Evolutionary conservation across 176 grass and related monocot species (phyloP), one percentile per base, ranked within the genome.

Genomic region (Metroxylon sagu): DNA sequence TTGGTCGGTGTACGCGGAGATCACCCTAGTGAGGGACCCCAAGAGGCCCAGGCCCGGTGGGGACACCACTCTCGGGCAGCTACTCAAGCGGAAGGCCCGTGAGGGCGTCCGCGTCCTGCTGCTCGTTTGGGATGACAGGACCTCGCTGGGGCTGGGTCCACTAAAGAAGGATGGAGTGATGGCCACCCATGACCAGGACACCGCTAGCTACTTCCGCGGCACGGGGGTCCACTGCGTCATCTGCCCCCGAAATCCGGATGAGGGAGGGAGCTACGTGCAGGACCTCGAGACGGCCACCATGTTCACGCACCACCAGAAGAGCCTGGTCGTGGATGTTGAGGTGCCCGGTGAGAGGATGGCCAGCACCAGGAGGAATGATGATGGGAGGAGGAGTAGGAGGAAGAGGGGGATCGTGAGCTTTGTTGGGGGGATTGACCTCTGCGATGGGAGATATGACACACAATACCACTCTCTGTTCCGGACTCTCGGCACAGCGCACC

Each of bases 291-390:
- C 80, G 23, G 72, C 68, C 62, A 66, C 86, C 69, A 85, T 90
- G 92, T 96, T 96, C 78, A 90, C 92, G 26, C 92, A 96, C 72
- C 92, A 96, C 52, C 87, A 96, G 56, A 96, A 96, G 71, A 82
- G 80, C 43, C 60, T 96, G 23, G 53, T 96, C 49, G 78, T 77
- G 2, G 92, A 96, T 59, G 25, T 25, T 26, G 73, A 73, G 55
- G 65, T 60, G 62, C 61, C 5, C 19, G 26, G 28, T 0, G 53
- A 18, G 72, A 65, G 25, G 72, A 59, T 6, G 53, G 50, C 14
- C 29, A 6, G 4, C 6, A 31, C n/a, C n/a, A n/a, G 4, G 29
- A 31, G 29, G 29, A 31, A 31, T 31, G 30, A 31, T 1, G 30
- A 31, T 31, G 30, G 30, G 6, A 31, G 30, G 6, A 6, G 27